Evolutionary conservation across 2,329 filamentous ascomycete species (phyloP).

Genomic region (Phyllachora maydis): DNA sequence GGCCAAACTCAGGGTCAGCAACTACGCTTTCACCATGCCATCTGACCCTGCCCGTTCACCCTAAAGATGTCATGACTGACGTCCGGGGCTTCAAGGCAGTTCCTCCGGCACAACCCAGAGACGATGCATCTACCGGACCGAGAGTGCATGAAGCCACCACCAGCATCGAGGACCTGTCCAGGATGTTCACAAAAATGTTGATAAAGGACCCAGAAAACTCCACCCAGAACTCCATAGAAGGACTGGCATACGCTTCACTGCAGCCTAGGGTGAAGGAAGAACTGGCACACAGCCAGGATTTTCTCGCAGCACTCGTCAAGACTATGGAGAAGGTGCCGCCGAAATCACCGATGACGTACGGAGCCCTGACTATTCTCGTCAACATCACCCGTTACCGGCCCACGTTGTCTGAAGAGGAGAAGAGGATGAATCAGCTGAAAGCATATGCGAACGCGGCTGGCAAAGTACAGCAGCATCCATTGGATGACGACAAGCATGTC

Average conservation of each 20-base stretch:
- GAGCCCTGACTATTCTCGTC: slow-evolving; percentile 63
- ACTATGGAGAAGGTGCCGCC: slow-evolving; percentile 35
- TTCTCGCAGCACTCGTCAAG: slow-evolving; percentile 51
- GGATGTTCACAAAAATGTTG: slow-evolving; percentile 46
- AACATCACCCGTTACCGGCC: slow-evolving; percentile 74
- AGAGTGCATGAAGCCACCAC: slow-evolving; percentile 31
- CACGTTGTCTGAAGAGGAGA: slow-evolving; percentile 67
- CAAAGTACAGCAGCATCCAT: slow-evolving; percentile 36
- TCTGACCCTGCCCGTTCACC: slow-evolving; percentile 4
- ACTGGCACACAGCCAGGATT: slow-evolving; percentile 43
- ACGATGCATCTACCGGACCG: slow-evolving; percentile 18
- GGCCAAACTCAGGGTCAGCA: slow-evolving; percentile 51
- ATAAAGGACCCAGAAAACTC: slow-evolving; percentile 32
- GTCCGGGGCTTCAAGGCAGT: slow-evolving; percentile 30
- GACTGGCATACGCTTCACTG: slow-evolving; percentile 77
- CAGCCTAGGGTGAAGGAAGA: slow-evolving; percentile 71
- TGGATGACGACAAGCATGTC: slow-evolving; percentile 62
- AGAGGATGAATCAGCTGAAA: slow-evolving; percentile 79
- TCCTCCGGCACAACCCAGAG: slow-evolving; percentile 15
- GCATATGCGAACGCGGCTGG: slow-evolving; percentile 80
- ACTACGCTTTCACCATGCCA: slow-evolving; percentile 4
- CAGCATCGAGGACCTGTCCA: slow-evolving; percentile 43
- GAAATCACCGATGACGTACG: slow-evolving; percentile 59
- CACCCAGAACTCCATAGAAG: slow-evolving; percentile 62
- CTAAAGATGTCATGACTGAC: slow-evolving; percentile 25